These are phyloP conservation scores for Xylogone sp. DNA, from an alignment of 2,329 filamentous ascomycete species.

Conservation along the genomic window DNA sequence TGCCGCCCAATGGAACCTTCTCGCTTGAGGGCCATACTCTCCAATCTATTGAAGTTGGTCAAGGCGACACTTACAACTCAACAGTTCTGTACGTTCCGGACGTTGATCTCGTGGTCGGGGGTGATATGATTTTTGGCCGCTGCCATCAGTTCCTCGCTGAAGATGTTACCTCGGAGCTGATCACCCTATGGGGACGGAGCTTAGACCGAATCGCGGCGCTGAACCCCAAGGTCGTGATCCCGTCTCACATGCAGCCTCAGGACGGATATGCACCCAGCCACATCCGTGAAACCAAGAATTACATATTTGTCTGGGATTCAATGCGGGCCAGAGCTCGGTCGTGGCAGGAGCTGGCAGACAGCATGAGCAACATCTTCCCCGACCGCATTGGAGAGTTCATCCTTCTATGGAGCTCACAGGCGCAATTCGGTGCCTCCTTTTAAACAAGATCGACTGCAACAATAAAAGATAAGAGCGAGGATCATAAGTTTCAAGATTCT, in stretches of 20 bases:
- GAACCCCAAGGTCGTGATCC: constrained; percentile 25
- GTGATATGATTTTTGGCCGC: constrained; percentile 33
- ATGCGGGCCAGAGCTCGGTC: not conserved
- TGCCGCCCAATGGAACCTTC: not conserved
- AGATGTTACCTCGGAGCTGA: constrained; percentile 20
- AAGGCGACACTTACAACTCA: constrained; percentile 25
- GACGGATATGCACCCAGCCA: constrained; percentile 22
- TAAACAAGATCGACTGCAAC: not conserved
- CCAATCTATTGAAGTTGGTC: constrained; percentile 20
- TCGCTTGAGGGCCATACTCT: not conserved
- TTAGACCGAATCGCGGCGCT: constrained; percentile 26
- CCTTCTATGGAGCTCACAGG: not conserved
- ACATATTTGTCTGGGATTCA: constrained; percentile 15
- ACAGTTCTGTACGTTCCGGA: constrained; percentile 27
- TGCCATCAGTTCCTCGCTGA: constrained; percentile 30
- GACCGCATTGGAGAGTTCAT: not conserved
- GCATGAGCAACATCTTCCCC: not conserved
- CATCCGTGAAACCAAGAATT: constrained; percentile 20
- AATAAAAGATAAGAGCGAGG: not conserved
- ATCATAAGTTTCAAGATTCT: not conserved
- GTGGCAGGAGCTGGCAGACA: not conserved
- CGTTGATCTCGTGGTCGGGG: constrained; percentile 26
- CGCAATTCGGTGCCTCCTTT: not conserved
- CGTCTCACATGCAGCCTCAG: constrained; percentile 23
- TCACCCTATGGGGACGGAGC: constrained; percentile 27